Conservation (phyloP, 2,329 filamentous ascomycete species). For the Microdochium trichocladiopsis region DNA sequence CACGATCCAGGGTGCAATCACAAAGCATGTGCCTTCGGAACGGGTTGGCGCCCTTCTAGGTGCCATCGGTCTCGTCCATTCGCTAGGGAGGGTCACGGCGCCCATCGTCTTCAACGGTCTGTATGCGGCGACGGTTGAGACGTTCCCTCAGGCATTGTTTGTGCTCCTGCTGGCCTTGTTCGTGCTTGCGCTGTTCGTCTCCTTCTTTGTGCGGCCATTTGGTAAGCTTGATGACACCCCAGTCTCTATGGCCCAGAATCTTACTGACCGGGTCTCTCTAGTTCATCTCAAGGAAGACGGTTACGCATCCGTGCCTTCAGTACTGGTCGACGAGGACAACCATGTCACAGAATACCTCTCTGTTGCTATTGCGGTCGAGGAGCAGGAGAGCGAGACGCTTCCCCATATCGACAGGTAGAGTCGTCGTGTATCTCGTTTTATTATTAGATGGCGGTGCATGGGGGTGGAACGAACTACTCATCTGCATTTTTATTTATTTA, state of each 20-base stretch:
- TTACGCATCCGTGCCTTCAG: conserved; percentile 41
- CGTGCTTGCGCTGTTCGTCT: conserved; percentile 43
- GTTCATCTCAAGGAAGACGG: background rate
- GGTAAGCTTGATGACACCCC: background rate
- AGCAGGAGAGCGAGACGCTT: background rate
- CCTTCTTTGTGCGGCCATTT: background rate
- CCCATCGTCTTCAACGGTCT: conserved; percentile 81
- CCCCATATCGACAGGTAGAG: background rate
- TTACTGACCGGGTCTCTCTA: background rate
- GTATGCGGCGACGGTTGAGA: conserved; percentile 73
- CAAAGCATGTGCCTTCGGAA: conserved; percentile 83
- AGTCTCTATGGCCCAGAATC: background rate
- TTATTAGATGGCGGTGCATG: no score
- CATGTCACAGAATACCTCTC: background rate
- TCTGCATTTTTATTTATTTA: no score
- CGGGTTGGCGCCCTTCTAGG: conserved; percentile 82
- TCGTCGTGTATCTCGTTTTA: background rate
- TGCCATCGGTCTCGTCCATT: conserved; percentile 79
- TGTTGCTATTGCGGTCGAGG: background rate
- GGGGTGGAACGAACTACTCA: no score
- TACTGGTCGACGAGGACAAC: conserved; percentile 10
- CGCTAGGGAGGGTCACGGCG: conserved; percentile 68
- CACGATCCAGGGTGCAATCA: conserved; percentile 75
- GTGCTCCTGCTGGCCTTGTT: conserved; percentile 65
- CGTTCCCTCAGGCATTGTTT: conserved; percentile 77